Conservation (phyloP, 2,329 filamentous ascomycete genomes). For the Alternaria solani region DNA sequence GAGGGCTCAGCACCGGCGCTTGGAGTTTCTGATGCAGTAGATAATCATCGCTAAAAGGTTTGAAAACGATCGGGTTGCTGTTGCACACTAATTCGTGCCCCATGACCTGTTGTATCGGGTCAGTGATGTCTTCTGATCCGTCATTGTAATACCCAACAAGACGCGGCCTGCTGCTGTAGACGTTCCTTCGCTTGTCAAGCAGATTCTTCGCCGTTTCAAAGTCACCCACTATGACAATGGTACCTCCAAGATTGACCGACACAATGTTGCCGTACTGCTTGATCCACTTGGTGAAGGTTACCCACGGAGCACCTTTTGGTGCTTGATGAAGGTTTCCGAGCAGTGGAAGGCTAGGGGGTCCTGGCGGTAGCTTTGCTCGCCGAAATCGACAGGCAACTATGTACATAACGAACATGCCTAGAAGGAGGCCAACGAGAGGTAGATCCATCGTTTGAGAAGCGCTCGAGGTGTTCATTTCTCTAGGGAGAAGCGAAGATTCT, state of each 20-base stretch:
- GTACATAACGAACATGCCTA: background rate
- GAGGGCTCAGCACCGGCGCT: slow-evolving; percentile 41
- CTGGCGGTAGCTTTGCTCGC: slow-evolving; percentile 29
- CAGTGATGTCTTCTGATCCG: background rate
- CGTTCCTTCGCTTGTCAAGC: slow-evolving; percentile 61
- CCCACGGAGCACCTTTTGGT: slow-evolving; percentile 30
- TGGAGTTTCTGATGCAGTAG: slow-evolving; percentile 53
- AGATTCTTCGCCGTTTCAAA: slow-evolving; percentile 59
- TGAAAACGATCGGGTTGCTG: slow-evolving; percentile 51
- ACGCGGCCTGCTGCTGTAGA: slow-evolving; percentile 56
- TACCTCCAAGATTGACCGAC: slow-evolving; percentile 41
- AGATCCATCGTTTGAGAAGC: background rate
- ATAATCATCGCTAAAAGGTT: slow-evolving; percentile 49
- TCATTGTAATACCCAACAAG: slow-evolving; percentile 47
- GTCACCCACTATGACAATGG: slow-evolving; percentile 55
- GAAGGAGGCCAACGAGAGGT: background rate
- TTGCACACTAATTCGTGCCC: slow-evolving; percentile 59
- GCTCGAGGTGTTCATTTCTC: background rate
- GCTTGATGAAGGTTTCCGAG: slow-evolving; percentile 48
- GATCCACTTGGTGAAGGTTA: slow-evolving; percentile 43
- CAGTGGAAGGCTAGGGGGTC: slow-evolving; percentile 39
- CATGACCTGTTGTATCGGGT: slow-evolving; percentile 38
- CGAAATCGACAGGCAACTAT: background rate
- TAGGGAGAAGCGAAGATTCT: background rate
- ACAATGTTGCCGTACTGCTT: slow-evolving; percentile 48